phyloP scores from a whole-genome alignment of 2,329 filamentous ascomycete species.

The Herpotrichia juniperi region DNA sequence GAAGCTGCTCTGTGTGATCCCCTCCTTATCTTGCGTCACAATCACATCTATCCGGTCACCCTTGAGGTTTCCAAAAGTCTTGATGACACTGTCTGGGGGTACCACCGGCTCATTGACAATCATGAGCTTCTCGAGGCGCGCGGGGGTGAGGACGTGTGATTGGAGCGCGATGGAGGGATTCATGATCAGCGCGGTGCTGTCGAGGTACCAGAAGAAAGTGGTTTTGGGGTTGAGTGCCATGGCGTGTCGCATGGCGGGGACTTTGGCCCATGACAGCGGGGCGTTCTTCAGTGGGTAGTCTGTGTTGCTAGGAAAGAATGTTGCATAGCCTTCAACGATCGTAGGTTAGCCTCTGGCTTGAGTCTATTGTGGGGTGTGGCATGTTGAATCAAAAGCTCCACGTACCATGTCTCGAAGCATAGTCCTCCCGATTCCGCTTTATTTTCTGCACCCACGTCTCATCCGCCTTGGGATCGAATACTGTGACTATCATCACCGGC shows the following conservation, averaged over 20 bases:
- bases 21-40: slow-evolving; percentile 82
- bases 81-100: slow-evolving; percentile 95
- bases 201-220: slow-evolving; percentile 86
- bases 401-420: slow-evolving; percentile 84
- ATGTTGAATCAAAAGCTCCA: background rate
- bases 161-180: slow-evolving; percentile 74
- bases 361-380: background rate
- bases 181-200: slow-evolving; percentile 87
- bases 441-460: slow-evolving; percentile 74
- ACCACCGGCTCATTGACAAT: slow-evolving; percentile 85
- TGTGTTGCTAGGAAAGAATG: slow-evolving; percentile 78
- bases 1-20: slow-evolving; percentile 78
- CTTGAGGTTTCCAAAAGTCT: slow-evolving; percentile 84
- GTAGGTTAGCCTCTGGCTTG: background rate
- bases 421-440: slow-evolving; percentile 80
- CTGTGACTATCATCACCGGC: slow-evolving; percentile 79
- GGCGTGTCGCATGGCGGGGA: slow-evolving; percentile 88
- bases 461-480: slow-evolving; percentile 73
- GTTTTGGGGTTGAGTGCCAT: slow-evolving; percentile 79
- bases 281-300: slow-evolving; percentile 73
- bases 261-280: slow-evolving; percentile 71
- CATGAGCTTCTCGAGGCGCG: slow-evolving; percentile 77
- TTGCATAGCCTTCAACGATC: slow-evolving; percentile 74
- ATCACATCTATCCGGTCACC: slow-evolving; percentile 80
- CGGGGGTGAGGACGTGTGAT: slow-evolving; percentile 70